Percentiles rank a stretch among this genome's conserved stretches.
Evolutionary conservation across 2,329 filamentous ascomycete species (phyloP).

Genomic region (Alternaria sp.): DNA sequence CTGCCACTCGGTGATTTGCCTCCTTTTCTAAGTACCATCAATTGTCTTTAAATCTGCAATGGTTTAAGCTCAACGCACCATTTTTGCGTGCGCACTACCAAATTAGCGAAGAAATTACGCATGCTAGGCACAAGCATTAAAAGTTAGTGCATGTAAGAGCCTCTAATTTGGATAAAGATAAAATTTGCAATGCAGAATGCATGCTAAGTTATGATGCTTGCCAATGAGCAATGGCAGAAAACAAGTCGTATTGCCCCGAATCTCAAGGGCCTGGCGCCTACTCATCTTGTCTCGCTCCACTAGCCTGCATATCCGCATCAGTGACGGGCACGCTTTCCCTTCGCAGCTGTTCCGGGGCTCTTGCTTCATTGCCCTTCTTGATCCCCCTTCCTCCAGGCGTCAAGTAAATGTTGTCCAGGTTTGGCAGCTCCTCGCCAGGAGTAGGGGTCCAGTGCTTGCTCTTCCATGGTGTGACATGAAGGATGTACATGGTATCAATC

Average conservation of each 20-base stretch:
- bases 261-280: not conserved
- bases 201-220: not conserved
- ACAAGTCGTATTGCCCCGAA: not conserved
- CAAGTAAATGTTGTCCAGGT: constrained; percentile 45
- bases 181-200: not conserved
- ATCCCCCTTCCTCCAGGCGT: constrained; percentile 48
- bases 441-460: constrained; percentile 62
- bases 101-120: not conserved
- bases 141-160: not conserved
- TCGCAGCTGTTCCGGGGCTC: constrained; percentile 35
- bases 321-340: constrained; percentile 31
- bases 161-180: not conserved
- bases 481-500: constrained; percentile 76
- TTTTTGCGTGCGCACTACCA: not conserved
- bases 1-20: too few species aligned
- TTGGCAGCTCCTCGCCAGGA: constrained; percentile 47
- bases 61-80: not conserved
- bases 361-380: constrained; percentile 46
- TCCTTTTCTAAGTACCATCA: not conserved
- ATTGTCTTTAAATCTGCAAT: not conserved
- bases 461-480: constrained; percentile 69
- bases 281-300: constrained; percentile 21
- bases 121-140: too few species aligned
- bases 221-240: not conserved
- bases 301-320: constrained; percentile 27